Base-by-base conservation (phyloP, 2,329 filamentous ascomycete species). In the Calycina herbarum region DNA sequence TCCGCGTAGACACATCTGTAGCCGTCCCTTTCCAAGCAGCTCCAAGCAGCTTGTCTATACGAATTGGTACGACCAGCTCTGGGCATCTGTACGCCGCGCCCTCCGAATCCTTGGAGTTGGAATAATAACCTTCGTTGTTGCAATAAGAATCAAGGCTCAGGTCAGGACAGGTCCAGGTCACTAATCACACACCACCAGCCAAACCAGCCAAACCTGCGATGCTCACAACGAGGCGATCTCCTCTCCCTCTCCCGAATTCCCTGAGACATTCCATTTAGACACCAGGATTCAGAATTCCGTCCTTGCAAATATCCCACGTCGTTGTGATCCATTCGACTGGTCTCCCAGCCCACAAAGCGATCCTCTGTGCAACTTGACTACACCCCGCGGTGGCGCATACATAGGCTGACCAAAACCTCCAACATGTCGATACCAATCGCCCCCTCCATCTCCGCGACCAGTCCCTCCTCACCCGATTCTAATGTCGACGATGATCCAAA, bases 401-500 rank as follows among this genome's bases (percentile, higher is more conserved):
- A 17, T 31, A 31, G 54, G 27, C 54, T 20, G 27, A 35, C 54
- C 54, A 57, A 29, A 17, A 57, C 56, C n/a, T 24, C 33, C 13
- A 60, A 15, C n/a, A 59, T 66, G 42, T 58, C 67, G 29, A 68
- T 67, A 57, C 62, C 70, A 60, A 67, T 68, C 60, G 67, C 61
- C 20, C 61, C 67, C 38, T 63, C 66, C 11, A 66, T 65, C 38
- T 63, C 66, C 8, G 64, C 64, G 11, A 66, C 68, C 17, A 72
- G 67, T 57, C 69, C 67, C 24, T 73, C 72, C 2, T 75, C 73
- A 5, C 73, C 72, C 7, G 72, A 74, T 27, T 66, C 65, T 3
- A 72, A 73, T 61, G 64, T 68, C 40, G 72, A 72, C 10, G 73
- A 74, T 11, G 72, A 73, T n/a, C 61, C 60, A 20, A 68, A 68